These are phyloP conservation scores for Penicillium crustosum DNA, from an alignment of 2,329 filamentous ascomycete genomes.

Conservation along the genomic window DNA sequence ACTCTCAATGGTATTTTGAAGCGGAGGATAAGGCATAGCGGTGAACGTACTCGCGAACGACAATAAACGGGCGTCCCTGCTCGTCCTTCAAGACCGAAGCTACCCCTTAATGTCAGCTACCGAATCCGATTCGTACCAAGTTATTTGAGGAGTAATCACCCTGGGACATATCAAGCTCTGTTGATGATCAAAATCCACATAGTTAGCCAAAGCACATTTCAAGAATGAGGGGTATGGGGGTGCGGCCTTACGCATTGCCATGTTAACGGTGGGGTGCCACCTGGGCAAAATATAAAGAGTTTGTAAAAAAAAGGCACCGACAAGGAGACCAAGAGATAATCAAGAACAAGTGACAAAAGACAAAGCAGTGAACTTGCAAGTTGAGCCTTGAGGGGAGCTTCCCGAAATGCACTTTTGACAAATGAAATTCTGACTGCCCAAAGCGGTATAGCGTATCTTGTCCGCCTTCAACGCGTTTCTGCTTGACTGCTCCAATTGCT, in stretches of 20 bases:
- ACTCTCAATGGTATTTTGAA: slow-evolving; percentile 5
- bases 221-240: slow-evolving; percentile 38
- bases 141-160: slow-evolving; percentile 30
- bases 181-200: slow-evolving; percentile 14
- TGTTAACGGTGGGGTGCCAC: slow-evolving; percentile 42
- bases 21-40: slow-evolving; percentile 12
- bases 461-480: slow-evolving; percentile 27
- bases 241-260: slow-evolving; percentile 48
- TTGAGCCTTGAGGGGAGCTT: slow-evolving; percentile 31
- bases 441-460: slow-evolving; percentile 36
- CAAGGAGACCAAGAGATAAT: slow-evolving; percentile 4
- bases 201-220: slow-evolving; percentile 30
- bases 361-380: slow-evolving; percentile 10
- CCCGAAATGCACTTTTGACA: slow-evolving; percentile 37
- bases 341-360: slow-evolving; percentile 7
- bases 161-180: slow-evolving; percentile 52
- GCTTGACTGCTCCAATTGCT: slow-evolving; percentile 13
- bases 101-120: slow-evolving; percentile 34
- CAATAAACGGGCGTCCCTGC: slow-evolving; percentile 93
- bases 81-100: slow-evolving; percentile 91
- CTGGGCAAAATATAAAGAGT: slow-evolving; percentile 27
- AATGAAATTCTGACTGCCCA: slow-evolving; percentile 41
- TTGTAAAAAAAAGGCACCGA: slow-evolving; percentile 9
- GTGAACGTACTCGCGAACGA: slow-evolving; percentile 84
- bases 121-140: slow-evolving; percentile 20